These are phyloP conservation scores for Pseudogymnoascus sp. DNA, from an alignment of 2,329 filamentous ascomycete genomes.

Conservation along the genomic window DNA sequence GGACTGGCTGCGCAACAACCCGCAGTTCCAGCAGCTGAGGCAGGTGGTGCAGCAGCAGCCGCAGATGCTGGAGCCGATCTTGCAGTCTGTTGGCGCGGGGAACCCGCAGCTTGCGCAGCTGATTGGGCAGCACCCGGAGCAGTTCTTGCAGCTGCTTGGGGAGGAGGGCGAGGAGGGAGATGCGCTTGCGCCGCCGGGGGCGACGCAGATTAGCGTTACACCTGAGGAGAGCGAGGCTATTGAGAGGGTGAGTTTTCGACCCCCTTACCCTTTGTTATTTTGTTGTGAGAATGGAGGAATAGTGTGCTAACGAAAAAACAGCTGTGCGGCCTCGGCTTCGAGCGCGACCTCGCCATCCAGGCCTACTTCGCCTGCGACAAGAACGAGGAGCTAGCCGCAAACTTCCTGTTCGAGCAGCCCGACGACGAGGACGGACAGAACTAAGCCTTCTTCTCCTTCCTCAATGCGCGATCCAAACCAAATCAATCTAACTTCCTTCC, in stretches of 20 bases:
- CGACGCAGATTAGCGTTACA: constrained; percentile 83
- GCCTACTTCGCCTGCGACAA: constrained; percentile 99
- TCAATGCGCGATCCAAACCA: not conserved
- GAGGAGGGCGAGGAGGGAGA: constrained; percentile 83
- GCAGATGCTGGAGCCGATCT: constrained; percentile 95
- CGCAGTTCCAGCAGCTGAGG: constrained; percentile 94
- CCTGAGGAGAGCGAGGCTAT: constrained; percentile 96
- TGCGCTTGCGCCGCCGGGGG: constrained; percentile 69
- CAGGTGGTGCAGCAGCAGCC: constrained; percentile 97
- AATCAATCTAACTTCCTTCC: not conserved
- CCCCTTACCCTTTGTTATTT: constrained; percentile 8
- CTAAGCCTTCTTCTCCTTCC: constrained; percentile 27
- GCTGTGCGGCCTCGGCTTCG: constrained; percentile 89
- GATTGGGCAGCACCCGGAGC: constrained; percentile 85
- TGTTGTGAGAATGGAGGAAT: not conserved
- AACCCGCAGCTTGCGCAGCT: constrained; percentile 92
- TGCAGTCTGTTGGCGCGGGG: constrained; percentile 89
- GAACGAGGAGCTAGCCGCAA: constrained; percentile 96
- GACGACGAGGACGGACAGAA: constrained; percentile 65
- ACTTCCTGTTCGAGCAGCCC: constrained; percentile 96
- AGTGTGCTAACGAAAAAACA: constrained; percentile 33
- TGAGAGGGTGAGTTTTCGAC: constrained; percentile 64
- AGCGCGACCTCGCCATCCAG: constrained; percentile 88
- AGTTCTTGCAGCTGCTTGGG: constrained; percentile 83
- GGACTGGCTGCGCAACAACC: constrained; percentile 89